Conservation (phyloP, 257 asterid species). For the Gynochthodes officinalis region DNA sequence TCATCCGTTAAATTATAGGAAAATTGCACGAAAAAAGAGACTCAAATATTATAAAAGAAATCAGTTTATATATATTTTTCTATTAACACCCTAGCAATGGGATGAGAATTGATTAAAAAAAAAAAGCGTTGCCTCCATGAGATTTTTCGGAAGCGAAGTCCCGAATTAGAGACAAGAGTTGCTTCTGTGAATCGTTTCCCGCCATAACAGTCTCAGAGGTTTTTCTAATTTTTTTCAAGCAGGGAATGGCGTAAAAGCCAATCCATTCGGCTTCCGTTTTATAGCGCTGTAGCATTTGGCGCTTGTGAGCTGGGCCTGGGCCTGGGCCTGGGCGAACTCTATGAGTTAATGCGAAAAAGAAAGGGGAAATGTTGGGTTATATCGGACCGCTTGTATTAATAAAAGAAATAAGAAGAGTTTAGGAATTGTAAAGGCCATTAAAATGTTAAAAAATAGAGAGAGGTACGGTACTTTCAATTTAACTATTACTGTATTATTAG, state of each 20-base stretch:
- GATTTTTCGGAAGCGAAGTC: constrained; percentile 62
- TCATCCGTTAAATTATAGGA: not conserved
- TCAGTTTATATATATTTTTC: not conserved
- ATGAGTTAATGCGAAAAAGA: too few species aligned
- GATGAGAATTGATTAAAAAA: not conserved
- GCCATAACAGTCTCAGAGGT: constrained; percentile 44
- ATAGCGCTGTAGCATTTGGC: not conserved
- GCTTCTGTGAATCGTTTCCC: constrained; percentile 73
- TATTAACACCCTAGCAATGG: not conserved
- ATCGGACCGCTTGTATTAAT: too few species aligned
- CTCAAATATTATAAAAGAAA: not conserved
- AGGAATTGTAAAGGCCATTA: too few species aligned
- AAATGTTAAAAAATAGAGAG: too few species aligned
- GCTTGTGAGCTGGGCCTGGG: not conserved
- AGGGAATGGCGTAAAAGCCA: not conserved
- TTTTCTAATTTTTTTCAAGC: not conserved
- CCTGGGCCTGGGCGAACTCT: too few species aligned
- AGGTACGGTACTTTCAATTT: too few species aligned
- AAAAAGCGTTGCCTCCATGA: constrained; percentile 81
- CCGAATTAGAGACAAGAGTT: constrained; percentile 59
- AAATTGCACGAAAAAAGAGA: not conserved
- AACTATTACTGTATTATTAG: too few species aligned
- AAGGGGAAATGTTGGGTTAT: too few species aligned
- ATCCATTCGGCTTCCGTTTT: not conserved
- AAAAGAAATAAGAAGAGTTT: too few species aligned